Evolutionary conservation across 2,329 filamentous ascomycete species (phyloP), one percentile per base, ranked within the genome.

Genomic region (Sclerotinia sclerotiorum): DNA sequence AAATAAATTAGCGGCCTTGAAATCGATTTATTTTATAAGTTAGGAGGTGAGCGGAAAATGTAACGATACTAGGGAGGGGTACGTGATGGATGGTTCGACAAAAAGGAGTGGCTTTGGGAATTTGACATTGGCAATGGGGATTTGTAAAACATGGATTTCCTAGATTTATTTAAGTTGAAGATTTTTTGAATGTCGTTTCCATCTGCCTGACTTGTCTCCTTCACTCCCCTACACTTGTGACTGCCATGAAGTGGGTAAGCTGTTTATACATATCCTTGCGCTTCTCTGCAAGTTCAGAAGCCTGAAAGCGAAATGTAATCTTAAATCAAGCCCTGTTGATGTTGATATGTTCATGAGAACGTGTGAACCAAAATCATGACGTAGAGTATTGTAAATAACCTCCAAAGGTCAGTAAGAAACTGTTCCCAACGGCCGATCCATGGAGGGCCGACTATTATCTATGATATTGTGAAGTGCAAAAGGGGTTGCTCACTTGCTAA

Each of bases 1-100:
- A 99, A 99, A 87, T 99, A 78, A 68, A 70, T 63, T 39, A 15
- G 15, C 13, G 7, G 17, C 39, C 13, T 35, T 11, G 5, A 21
- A 24, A 24, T 21, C 17, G n/a, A 11, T 8, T 8, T 35, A 39
- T 39, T n/a, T 8, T 35, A 49, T 21, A 19, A 35, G 4, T 6
- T 13, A 39, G 46, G 29, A 21, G 46, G 49, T 27, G 35, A 17
- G 39, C 15, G 60, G 32, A 39, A 19, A 39, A 7, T 42, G 46
- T 52, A 63, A 63, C 60, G 46, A 63, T 63, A 63, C 21, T 52
- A 27, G 10, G 60, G 32, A 24, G 21, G 46, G 27, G 29, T 52
- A 27, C 46, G 60, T 63, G 60, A 51, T 24, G 29, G 21, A 32
- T 39, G 21, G 21, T 39, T 57, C 21, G 32, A 39, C 46, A 63